A percentile compares a stretch with the other conserved stretches of the same genome.
These are phyloP conservation scores for Helotiales sp. DNA, from an alignment of 2,329 filamentous ascomycete species.

Conservation along the genomic window DNA sequence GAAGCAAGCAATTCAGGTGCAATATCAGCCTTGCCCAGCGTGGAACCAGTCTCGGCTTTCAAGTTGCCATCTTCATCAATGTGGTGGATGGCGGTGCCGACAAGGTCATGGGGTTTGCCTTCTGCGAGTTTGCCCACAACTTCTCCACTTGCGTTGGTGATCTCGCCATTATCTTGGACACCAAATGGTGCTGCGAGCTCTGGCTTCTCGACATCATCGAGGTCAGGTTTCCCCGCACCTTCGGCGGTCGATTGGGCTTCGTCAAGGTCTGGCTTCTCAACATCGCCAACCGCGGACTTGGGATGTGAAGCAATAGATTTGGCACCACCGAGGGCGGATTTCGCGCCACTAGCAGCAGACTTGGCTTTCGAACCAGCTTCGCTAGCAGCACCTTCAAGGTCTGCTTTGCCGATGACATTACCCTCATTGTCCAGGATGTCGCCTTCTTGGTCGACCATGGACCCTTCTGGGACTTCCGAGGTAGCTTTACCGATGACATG, in stretches of 20 bases:
- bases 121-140: conserved; percentile 50
- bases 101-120: conserved; percentile 43
- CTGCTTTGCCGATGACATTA: conserved; percentile 42
- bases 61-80: conserved; percentile 59
- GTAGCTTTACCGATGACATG: conserved; percentile 57
- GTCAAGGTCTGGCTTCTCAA: not conserved
- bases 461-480: conserved; percentile 57
- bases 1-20: conserved; percentile 35
- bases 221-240: conserved; percentile 33
- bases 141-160: conserved; percentile 53
- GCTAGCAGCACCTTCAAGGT: conserved; percentile 6
- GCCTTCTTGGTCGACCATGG: conserved; percentile 53
- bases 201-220: conserved; percentile 38
- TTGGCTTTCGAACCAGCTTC: not conserved
- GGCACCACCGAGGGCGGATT: not conserved
- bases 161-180: conserved; percentile 53
- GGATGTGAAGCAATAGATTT: too few relatives aligned
- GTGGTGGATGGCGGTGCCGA: conserved; percentile 65
- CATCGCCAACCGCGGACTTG: conserved; percentile 22
- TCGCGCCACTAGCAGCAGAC: not conserved
- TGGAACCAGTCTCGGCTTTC: conserved; percentile 53
- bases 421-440: conserved; percentile 56
- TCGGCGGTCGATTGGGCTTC: conserved; percentile 12
- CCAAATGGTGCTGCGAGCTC: conserved; percentile 51
- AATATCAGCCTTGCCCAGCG: conserved; percentile 49